phyloP scores from a whole-genome alignment of 2,329 filamentous ascomycete genomes.

The Phyllosticta citribraziliensis region DNA sequence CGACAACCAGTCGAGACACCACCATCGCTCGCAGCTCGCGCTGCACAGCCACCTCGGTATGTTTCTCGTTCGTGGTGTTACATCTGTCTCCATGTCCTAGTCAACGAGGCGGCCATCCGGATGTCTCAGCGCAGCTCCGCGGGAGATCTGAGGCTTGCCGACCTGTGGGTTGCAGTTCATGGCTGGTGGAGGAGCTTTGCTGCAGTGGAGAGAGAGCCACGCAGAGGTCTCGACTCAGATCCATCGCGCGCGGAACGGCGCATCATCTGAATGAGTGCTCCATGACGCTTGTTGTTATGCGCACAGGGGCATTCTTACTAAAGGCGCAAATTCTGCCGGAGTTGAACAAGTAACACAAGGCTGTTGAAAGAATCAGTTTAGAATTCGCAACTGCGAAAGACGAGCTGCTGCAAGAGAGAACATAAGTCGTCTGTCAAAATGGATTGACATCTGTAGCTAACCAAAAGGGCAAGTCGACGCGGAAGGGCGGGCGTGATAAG shows the following conservation, averaged over 20 bases:
- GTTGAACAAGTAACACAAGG: too few species aligned
- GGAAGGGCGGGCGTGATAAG: neutral
- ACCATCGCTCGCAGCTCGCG: neutral
- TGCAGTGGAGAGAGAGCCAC: neutral
- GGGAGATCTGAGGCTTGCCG: slow-evolving; percentile 2
- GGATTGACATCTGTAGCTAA: neutral
- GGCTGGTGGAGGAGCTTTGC: neutral
- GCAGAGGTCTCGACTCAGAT: neutral
- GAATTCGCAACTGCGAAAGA: too few species aligned
- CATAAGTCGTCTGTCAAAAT: neutral
- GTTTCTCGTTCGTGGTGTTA: neutral
- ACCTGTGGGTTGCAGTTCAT: neutral
- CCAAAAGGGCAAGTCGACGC: neutral
- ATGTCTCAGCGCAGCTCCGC: slow-evolving; percentile 4
- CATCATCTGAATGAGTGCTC: neutral
- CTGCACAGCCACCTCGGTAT: slow-evolving; percentile 4
- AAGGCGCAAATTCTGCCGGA: too few species aligned
- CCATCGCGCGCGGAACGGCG: neutral
- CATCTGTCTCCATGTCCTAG: slow-evolving; percentile 2
- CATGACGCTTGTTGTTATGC: neutral
- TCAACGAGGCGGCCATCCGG: neutral
- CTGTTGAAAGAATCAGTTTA: too few species aligned
- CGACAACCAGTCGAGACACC: slow-evolving; percentile 1
- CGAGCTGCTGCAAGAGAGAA: neutral
- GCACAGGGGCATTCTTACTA: too few species aligned